A percentile compares a stretch with the other conserved stretches of the same genome.
These are phyloP conservation scores for Syzygium oleosum DNA, from an alignment of 345 rosid species.

Conservation along the genomic window DNA sequence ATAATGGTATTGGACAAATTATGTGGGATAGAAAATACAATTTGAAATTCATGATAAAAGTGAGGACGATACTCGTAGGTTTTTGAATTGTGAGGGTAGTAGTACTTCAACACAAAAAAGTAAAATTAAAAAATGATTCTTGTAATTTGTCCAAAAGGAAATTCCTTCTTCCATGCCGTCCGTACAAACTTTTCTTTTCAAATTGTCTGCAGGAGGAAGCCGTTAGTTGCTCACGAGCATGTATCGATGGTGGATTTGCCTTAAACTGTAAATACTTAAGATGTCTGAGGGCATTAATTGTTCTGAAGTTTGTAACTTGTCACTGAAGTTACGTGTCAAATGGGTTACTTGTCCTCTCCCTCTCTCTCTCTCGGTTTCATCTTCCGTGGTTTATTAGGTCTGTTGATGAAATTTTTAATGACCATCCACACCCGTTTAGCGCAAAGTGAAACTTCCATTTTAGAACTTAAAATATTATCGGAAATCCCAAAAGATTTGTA, in stretches of 20 bases:
- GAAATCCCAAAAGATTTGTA: neutral
- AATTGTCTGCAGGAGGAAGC: neutral
- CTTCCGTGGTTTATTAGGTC: neutral
- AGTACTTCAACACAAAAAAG: neutral
- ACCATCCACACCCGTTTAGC: neutral
- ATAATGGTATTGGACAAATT: too few relatives aligned
- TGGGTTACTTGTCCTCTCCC: neutral
- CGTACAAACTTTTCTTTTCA: neutral
- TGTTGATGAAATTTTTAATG: neutral
- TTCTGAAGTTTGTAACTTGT: neutral
- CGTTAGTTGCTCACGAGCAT: neutral
- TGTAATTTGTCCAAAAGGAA: accelerated
- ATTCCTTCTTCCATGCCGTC: neutral
- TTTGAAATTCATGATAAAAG: too few relatives aligned
- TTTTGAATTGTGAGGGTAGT: neutral
- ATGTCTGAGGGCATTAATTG: neutral
- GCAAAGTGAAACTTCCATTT: neutral
- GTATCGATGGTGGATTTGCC: neutral
- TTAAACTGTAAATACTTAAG: neutral
- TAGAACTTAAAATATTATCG: neutral
- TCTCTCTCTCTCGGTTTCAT: neutral
- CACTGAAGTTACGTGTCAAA: neutral
- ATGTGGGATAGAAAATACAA: too few relatives aligned
- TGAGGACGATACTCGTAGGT: too few relatives aligned
- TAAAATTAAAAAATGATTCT: neutral